Percentiles rank a stretch among this genome's conserved stretches.
Conservation (phyloP, 352 stramenopile genomes). For the Pythium sukuiense region DNA sequence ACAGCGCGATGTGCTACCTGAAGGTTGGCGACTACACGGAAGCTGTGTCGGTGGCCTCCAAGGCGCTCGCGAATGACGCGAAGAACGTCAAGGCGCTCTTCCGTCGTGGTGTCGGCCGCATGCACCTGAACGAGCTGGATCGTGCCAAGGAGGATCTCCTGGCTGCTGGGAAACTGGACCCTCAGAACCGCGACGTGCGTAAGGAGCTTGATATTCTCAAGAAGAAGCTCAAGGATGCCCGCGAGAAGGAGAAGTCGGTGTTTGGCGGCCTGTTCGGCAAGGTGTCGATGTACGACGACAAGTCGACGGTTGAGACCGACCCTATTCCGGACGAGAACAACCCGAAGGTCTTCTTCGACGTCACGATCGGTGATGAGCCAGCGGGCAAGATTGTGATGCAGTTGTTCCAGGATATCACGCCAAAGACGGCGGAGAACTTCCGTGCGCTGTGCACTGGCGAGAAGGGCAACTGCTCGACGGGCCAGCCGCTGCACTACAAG, state of each 20-base stretch:
- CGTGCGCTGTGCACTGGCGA: slow-evolving; percentile 97
- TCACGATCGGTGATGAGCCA: slow-evolving; percentile 90
- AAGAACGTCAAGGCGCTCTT: slow-evolving; percentile 87
- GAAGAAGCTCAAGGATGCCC: slow-evolving; percentile 87
- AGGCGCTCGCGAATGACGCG: slow-evolving; percentile 83
- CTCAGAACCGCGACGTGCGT: slow-evolving; percentile 80
- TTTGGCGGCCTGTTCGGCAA: slow-evolving; percentile 97
- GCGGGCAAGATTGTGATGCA: slow-evolving; percentile 95
- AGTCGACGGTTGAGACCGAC: slow-evolving; percentile 79
- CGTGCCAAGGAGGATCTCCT: slow-evolving; percentile 86
- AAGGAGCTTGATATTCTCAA: slow-evolving; percentile 78
- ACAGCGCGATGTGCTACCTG: slow-evolving; percentile 94
- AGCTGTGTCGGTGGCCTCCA: slow-evolving; percentile 73
- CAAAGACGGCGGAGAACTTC: slow-evolving; percentile 99
- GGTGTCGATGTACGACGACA: slow-evolving; percentile 97
- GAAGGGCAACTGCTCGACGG: slow-evolving; percentile 86
- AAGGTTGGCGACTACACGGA: slow-evolving; percentile 91
- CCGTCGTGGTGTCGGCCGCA: slow-evolving; percentile 78
- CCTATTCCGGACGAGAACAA: slow-evolving; percentile 80
- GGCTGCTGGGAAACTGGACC: slow-evolving; percentile 79
- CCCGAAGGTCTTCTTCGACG: slow-evolving; percentile 98
- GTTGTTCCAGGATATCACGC: slow-evolving; percentile 95
- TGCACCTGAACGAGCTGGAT: slow-evolving; percentile 85
- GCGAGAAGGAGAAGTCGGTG: slow-evolving; percentile 94
- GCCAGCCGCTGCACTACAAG: slow-evolving; percentile 96